phyloP scores from a whole-genome alignment of 2,329 filamentous ascomycete species.

The Fusarium multiceps region DNA sequence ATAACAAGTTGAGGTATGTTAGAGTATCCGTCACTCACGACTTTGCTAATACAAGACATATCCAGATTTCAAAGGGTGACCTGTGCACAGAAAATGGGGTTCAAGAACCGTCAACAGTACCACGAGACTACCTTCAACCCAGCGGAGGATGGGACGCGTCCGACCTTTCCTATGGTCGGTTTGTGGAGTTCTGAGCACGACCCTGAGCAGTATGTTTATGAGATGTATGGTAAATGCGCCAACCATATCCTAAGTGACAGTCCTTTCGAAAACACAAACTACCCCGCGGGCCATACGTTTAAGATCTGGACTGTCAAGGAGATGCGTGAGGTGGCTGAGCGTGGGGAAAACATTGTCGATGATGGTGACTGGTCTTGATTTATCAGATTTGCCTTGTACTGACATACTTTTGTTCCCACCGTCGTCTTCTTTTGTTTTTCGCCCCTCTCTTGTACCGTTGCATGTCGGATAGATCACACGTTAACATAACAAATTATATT shows the following conservation, averaged over 20 bases:
- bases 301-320: neutral
- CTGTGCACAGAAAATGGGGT: neutral
- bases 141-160: neutral
- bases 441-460: too few species aligned
- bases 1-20: neutral
- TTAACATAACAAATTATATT: too few species aligned
- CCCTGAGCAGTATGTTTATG: neutral
- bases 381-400: too few species aligned
- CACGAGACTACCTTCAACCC: neutral
- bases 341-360: neutral
- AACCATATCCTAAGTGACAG: neutral
- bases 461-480: too few species aligned
- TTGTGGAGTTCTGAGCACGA: neutral
- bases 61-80: neutral
- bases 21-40: accelerated
- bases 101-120: neutral
- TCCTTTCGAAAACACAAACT: neutral
- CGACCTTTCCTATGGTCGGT: too few species aligned
- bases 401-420: too few species aligned
- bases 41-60: too few species aligned
- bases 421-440: too few species aligned
- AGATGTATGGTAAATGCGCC: neutral
- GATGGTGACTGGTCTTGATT: neutral
- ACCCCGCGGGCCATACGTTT: neutral
- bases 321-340: neutral